A percentile compares a stretch with the other conserved stretches of the same genome.
Evolutionary conservation across 2,329 filamentous ascomycete genomes (phyloP).

Genomic region (Mollisiaceae sp.): DNA sequence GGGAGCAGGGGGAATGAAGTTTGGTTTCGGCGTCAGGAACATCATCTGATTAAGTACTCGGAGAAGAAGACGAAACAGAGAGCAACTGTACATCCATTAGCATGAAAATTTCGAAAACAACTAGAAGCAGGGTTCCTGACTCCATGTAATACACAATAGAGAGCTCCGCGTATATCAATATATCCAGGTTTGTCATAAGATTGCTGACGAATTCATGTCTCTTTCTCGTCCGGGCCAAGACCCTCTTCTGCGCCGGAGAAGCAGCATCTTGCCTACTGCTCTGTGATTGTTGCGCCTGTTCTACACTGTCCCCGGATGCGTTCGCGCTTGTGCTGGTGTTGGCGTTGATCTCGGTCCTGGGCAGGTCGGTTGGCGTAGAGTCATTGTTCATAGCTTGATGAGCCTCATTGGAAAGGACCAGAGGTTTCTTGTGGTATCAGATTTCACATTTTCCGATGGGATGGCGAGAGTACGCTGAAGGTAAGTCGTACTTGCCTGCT

Average conservation of each 20-base stretch:
- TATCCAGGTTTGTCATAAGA: conserved; percentile 65
- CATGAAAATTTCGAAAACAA: neutral
- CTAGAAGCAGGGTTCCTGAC: conserved; percentile 51
- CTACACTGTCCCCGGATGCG: conserved; percentile 9
- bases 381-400: conserved; percentile 57
- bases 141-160: conserved; percentile 74
- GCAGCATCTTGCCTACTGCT: neutral
- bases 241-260: conserved; percentile 36
- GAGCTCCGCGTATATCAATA: conserved; percentile 67
- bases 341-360: conserved; percentile 27
- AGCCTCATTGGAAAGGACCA: conserved; percentile 24
- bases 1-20: conserved; percentile 60
- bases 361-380: conserved; percentile 47
- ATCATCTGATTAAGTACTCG: conserved; percentile 64
- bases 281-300: conserved; percentile 15
- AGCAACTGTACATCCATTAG: conserved; percentile 55
- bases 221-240: conserved; percentile 56
- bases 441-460: conserved; percentile 22
- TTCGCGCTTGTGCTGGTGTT: conserved; percentile 23
- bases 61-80: conserved; percentile 65
- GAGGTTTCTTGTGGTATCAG: conserved; percentile 1
- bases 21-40: conserved; percentile 64
- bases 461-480: neutral
- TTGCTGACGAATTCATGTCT: conserved; percentile 59
- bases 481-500: conserved; percentile 5